A percentile compares a stretch with the other conserved stretches of the same genome.
Evolutionary conservation across 352 stramenopile species (phyloP).

Genomic region (Blastocystis sp.): DNA sequence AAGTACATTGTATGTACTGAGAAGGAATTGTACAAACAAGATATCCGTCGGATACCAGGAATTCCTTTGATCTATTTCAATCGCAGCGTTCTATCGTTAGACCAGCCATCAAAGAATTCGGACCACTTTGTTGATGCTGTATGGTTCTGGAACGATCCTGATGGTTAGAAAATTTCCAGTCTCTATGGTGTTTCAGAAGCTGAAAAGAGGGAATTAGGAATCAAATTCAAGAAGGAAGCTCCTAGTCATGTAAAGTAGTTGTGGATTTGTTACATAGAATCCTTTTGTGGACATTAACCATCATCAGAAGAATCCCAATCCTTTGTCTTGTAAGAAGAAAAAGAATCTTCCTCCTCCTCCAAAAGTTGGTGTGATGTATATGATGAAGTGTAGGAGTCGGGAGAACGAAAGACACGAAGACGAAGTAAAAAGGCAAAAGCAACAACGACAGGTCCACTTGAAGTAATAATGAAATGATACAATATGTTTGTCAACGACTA

Average conservation of each 20-base stretch:
- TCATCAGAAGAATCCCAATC: slow-evolving; percentile 51
- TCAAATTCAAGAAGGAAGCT: background rate
- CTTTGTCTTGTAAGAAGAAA: slow-evolving; percentile 41
- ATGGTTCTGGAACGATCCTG: background rate
- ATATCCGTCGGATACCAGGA: slow-evolving; percentile 25
- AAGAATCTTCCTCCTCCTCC: slow-evolving; percentile 21
- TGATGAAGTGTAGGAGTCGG: background rate
- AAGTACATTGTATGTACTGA: slow-evolving; percentile 51
- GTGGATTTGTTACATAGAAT: background rate
- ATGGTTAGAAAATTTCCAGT: slow-evolving; percentile 25
- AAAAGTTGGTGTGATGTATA: background rate
- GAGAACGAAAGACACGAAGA: slow-evolving; percentile 8
- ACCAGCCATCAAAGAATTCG: slow-evolving; percentile 45
- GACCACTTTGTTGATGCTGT: slow-evolving; percentile 38
- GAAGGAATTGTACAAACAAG: slow-evolving; percentile 40
- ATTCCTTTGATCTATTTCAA: slow-evolving; percentile 59
- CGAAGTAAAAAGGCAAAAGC: slow-evolving; percentile 16
- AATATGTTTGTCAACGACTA: background rate
- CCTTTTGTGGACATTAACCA: slow-evolving; percentile 44
- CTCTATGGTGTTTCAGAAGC: background rate
- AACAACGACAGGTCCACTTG: background rate
- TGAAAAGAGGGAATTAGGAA: slow-evolving; percentile 40
- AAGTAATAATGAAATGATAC: background rate
- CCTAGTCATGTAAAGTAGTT: background rate
- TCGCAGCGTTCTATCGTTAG: slow-evolving; percentile 36